These are phyloP conservation scores for Hyparrhenia diplandra DNA, from an alignment of 176 grass and related monocot genomes.

Conservation along the genomic window DNA sequence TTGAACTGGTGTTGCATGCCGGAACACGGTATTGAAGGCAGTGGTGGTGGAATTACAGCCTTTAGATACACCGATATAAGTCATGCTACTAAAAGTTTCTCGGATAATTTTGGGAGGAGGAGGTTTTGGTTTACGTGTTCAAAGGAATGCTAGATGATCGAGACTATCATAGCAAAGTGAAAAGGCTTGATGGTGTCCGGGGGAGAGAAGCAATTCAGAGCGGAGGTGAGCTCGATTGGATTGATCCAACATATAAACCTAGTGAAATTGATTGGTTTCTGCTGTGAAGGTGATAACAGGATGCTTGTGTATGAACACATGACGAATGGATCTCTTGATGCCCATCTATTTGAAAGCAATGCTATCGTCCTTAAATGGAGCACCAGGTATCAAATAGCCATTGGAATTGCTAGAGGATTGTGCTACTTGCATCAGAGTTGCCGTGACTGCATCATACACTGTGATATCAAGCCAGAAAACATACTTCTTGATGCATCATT, in stretches of 20 bases:
- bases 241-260: background rate
- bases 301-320: background rate
- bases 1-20: background rate
- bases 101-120: background rate
- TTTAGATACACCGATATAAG: background rate
- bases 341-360: background rate
- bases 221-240: background rate
- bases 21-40: no score
- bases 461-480: slow-evolving; percentile 38
- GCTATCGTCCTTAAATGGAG: background rate
- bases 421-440: slow-evolving; percentile 42
- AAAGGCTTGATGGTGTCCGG: background rate
- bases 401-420: slow-evolving; percentile 34
- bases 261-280: background rate
- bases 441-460: slow-evolving; percentile 41
- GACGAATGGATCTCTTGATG: background rate
- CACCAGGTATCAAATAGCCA: background rate
- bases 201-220: background rate
- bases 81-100: background rate
- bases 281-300: background rate
- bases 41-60: background rate
- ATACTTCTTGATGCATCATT: slow-evolving; percentile 29
- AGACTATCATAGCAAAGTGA: background rate
- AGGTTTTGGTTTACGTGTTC: background rate
- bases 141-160: background rate